Base-by-base conservation (phyloP, 2,329 filamentous ascomycete genomes). In the Aspergillus brasiliensis region DNA sequence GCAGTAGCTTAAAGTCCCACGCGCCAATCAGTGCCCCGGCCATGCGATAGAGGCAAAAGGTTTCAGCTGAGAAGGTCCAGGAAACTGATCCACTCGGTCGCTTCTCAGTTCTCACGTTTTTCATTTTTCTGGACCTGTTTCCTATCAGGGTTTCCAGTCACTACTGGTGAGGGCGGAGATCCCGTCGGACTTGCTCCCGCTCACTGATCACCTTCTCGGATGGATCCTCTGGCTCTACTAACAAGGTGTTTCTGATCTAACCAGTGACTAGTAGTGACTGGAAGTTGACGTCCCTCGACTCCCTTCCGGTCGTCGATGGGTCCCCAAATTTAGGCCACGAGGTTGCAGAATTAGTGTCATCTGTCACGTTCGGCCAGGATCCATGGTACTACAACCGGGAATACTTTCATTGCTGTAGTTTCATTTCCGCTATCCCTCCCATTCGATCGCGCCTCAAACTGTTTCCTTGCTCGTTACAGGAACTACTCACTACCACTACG, bases 31-130 rank as follows among this genome's bases (percentile, higher is more conserved):
- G 47, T n/a, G 23, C 34, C 19, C 34, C 34, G 27, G 34, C 17
- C 17, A 23, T 48, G 58, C 47, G 28, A 42, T 47, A 19, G 48
- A 38, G 52, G 59, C 51, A 51, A 56, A 56, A 34, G 34, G 46
- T 52, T 61, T 61, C 59, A 61, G 59, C 59, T 61, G 59, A 59
- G 59, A 47, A 46, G n/a, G 53, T 52, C n/a, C 44, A n/a, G 11
- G 51, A 34, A 51, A 37, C 13, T 19, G 31, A 58, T 44, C 23
- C 23, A 27, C 37, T 19, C 21, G 21, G 31, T 34, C 31, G 28
- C 21, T n/a, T n/a, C n/a, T n/a, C n/a, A n/a, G n/a, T n/a, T n/a
- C 7, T 23, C 11, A 17, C 19, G 11, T 40, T 27, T 19, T 52
- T 52, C 10, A 44, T 44, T 21, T 11, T 34, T 34, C 31, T 34